Base-by-base conservation (phyloP, 441 rosid genomes). In the Hura crepitans region DNA sequence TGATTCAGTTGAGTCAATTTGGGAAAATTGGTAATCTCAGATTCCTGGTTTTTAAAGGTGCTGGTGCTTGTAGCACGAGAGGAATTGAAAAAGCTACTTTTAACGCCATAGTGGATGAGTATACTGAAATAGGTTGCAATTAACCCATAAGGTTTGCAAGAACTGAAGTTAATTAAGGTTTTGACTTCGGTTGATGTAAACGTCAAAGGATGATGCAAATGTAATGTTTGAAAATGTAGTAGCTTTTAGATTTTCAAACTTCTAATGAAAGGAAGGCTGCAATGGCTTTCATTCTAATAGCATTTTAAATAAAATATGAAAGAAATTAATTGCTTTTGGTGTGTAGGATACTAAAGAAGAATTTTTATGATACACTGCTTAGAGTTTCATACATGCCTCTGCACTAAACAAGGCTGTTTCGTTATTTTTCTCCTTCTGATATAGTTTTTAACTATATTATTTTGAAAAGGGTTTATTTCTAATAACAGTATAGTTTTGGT, bases 111-210 rank as follows among this genome's bases (percentile, higher is more conserved):
- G 42, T 25, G 30, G 27, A n/a, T 30, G 69, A 49, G 54, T 56
- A 23, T 27, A 30, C 31, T 3, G 17, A 45, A 50, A 11, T 50
- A 8, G 27, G n/a, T 49, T 50, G 57, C 43, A 18, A 30, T 15
- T 30, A 30, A 31, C 43, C 25, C 20, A 13, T 27, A 47, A 31
- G 4, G 5, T 65, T 3, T 65, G 42, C 58, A 30, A 31, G 69
- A 23, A 27, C 18, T 28, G 42, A 43, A 65, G 22, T 15, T 31
- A 31, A 18, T 9, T 3, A 42, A 42, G 60, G 58, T 22, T 14
- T 39, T 39, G 65, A 62, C 49, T 62, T 39, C 13, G 17, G 30
- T 62, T 37, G 50, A 62, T 28, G 65, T 62, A 22, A 22, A n/a
- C 31, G 12, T 37, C 31, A 39, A 6, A 43, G 65, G 28, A 62